phyloP scores from a whole-genome alignment of 768 basidiomycete genomes.

The Mycena epipterygia region DNA sequence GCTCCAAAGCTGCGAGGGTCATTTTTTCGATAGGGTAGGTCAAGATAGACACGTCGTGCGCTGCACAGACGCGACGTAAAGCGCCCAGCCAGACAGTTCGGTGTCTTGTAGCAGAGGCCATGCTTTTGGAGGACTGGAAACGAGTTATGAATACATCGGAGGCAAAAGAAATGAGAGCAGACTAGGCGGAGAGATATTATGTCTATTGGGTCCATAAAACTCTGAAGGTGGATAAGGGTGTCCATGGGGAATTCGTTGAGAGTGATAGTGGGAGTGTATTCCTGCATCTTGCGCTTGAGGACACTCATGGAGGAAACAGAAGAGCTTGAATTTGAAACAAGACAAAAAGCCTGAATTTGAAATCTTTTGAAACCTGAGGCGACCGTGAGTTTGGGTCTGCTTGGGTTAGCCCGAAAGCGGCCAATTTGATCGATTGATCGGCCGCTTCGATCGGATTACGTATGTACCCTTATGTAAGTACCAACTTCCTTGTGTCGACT shows the following conservation, averaged over 20 bases:
- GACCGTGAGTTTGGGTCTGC: too few relatives aligned
- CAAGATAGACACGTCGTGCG: slow-evolving; percentile 35
- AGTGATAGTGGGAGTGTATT: background rate
- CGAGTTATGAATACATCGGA: background rate
- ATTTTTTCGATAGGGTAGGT: slow-evolving; percentile 45
- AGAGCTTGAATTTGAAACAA: background rate
- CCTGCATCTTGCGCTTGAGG: background rate
- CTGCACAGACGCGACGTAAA: slow-evolving; percentile 38
- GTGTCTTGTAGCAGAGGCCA: slow-evolving; percentile 37
- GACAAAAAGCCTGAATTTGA: too few relatives aligned
- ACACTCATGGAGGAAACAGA: slow-evolving; percentile 1
- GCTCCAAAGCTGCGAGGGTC: slow-evolving; percentile 42
- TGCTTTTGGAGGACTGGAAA: slow-evolving; percentile 41
- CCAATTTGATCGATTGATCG: too few relatives aligned
- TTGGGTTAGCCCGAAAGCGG: too few relatives aligned
- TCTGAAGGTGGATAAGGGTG: slow-evolving; percentile 35
- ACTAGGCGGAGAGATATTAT: slow-evolving; percentile 38
- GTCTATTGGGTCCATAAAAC: slow-evolving; percentile 33
- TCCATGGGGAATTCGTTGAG: slow-evolving; percentile 35
- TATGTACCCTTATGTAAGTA: too few relatives aligned
- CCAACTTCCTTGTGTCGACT: background rate
- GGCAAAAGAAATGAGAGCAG: background rate
- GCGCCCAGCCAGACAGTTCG: slow-evolving; percentile 47
- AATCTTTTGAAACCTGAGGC: too few relatives aligned
- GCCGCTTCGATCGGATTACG: too few relatives aligned